Evolutionary conservation across 495 filamentous ascomycete genomes (phyloP), one percentile per base, ranked within the genome.

Genomic region (Trichoderma erinaceum): DNA sequence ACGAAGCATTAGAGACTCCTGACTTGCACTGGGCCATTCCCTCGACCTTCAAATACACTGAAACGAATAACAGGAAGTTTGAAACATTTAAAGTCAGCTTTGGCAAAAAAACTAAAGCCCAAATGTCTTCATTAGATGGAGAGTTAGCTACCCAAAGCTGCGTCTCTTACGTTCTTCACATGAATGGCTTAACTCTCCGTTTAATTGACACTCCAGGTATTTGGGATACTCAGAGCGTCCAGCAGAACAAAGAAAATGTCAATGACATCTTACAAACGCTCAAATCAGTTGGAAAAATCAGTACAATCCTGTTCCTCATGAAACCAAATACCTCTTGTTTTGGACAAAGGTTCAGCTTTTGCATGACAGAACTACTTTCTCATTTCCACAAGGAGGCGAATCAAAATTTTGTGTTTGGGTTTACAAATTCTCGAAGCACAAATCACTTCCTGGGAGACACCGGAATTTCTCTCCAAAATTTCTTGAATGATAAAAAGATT

Each of bases 151-250:
- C 78, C 1, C 79, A 80, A 56, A 46, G 69, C 32, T 78, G 79
- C 0, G 68, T 65, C 0, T 76, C 78, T 8, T 77, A 81, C 66
- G 46, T 73, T 0, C 29, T 81, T 25, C 61, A 64, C 2, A 66
- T 79, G 11, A 73, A 69, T 0, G 46, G 56, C 18, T 58, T 58
- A 0, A 73, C 67, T 3, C 67, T 81, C 29, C 76, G 79, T 0
- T 70, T 82, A 18, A 80, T 82, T 43, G 80, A 83, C 64, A 83
- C 80, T 0, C 80, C 80, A 0, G 80, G 80, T 0, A 78, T 81
- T 23, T 78, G 80, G 4, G 80, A 83, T 63, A 80, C 75, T 0
- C 71, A 76, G 8, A 80, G 79, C 0, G 4, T 77, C 0, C 61
- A 69, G 0, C 69, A 74, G 7, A 79, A 82, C 69, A 71, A 73